phyloP scores from a whole-genome alignment of 345 rosid genomes.

The Euphorbia peplus region DNA sequence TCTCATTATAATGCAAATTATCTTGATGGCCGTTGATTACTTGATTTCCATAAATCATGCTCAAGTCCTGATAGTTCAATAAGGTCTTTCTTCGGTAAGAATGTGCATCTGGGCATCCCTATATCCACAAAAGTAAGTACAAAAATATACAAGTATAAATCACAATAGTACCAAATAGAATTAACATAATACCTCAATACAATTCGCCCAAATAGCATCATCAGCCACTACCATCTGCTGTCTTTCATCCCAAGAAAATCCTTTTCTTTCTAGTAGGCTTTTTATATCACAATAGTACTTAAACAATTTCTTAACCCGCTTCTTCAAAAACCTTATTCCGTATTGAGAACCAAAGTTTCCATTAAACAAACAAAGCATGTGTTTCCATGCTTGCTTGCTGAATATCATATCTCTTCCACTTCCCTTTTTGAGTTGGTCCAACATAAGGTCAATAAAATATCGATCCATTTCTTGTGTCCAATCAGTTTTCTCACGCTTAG shows the following conservation, averaged over 20 bases:
- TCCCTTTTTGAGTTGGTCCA: constrained; percentile 39
- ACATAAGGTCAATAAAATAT: constrained; percentile 44
- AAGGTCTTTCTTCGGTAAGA: constrained; percentile 34
- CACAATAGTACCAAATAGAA: constrained; percentile 8
- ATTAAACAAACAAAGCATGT: constrained; percentile 43
- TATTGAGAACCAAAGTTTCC: constrained; percentile 31
- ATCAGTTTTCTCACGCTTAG: constrained; percentile 26
- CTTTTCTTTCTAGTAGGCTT: constrained; percentile 36
- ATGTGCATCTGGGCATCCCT: constrained; percentile 39
- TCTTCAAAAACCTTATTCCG: constrained; percentile 32
- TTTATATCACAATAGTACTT: constrained; percentile 33
- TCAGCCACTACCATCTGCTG: constrained; percentile 34
- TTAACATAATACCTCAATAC: constrained; percentile 28
- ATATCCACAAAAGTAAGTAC: constrained; percentile 13
- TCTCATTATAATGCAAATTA: constrained; percentile 15
- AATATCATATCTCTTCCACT: constrained; percentile 30
- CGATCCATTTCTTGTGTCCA: constrained; percentile 43
- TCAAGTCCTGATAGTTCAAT: constrained; percentile 43
- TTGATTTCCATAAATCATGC: constrained; percentile 35
- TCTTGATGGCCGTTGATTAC: constrained; percentile 21
- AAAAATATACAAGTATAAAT: constrained; percentile 8
- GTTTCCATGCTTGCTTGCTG: constrained; percentile 42
- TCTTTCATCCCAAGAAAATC: constrained; percentile 51
- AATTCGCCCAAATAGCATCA: constrained; percentile 43
- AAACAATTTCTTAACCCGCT: constrained; percentile 33